Evolutionary conservation across 139 green algal genomes (phyloP).

Genomic region (Auxenochlorella pyrenoidosa): DNA sequence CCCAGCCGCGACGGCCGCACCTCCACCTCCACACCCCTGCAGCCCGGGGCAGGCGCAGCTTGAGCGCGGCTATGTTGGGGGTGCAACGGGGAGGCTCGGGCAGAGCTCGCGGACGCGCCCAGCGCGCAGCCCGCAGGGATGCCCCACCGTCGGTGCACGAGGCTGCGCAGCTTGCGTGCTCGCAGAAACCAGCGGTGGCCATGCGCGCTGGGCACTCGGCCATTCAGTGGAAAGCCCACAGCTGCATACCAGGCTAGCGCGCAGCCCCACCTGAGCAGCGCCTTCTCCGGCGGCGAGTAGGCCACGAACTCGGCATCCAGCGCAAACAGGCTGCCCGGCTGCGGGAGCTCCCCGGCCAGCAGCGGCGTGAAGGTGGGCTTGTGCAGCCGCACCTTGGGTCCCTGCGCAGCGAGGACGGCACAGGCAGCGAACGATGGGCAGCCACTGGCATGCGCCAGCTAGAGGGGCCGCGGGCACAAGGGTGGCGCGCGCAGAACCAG

Average conservation of each 20-base stretch:
- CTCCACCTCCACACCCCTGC: slow-evolving; percentile 53
- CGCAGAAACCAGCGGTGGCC: no score
- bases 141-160: no score
- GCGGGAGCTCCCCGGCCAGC: slow-evolving; percentile 60
- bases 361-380: slow-evolving; percentile 73
- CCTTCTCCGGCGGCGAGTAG: slow-evolving; percentile 66
- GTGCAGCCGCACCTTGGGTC: slow-evolving; percentile 29
- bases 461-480: background rate
- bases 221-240: no score
- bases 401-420: slow-evolving; percentile 26
- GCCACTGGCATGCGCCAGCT: background rate
- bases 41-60: no score
- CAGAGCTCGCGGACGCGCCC: background rate
- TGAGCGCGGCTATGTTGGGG: background rate
- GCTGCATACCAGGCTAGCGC: background rate
- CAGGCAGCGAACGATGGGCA: background rate
- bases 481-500: no score
- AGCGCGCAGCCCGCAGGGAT: no score
- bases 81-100: background rate
- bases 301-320: slow-evolving; percentile 97
- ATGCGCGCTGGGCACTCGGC: no score
- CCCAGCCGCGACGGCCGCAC: slow-evolving; percentile 71
- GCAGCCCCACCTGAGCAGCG: slow-evolving; percentile 3
- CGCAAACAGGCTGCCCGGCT: slow-evolving; percentile 77
- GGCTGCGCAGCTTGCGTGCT: no score